Evolutionary conservation across 345 rosid species (phyloP), one percentile per base, ranked within the genome.

Genomic region (Dipteronia sinensis): DNA sequence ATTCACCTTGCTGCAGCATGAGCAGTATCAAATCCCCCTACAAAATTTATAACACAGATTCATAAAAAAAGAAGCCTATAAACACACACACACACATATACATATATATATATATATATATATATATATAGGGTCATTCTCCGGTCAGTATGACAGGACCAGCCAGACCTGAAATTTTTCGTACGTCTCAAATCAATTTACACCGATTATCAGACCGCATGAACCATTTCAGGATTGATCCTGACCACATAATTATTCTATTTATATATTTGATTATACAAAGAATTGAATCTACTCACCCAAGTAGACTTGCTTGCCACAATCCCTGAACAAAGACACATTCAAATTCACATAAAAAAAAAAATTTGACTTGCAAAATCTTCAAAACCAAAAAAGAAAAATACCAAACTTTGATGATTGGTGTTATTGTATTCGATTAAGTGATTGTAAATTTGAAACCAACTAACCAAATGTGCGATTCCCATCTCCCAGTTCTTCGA

Each of bases 11-110:
- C 98, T 0, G 98, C 98, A 76, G 89, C 79, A 82, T 88, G 94
- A 7, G 97, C 98, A 47, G 98, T 89, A 71, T 95, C 98, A 79
- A 95, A 95, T 64, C 98, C 98, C 13, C 98, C 98, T 94, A 72
- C 22, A 73, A 55, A 44, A 67, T 73, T 7, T 10, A 51, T 6
- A 7, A 10, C 46, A 71, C 71, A 80, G 10, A 69, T 65, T 72
- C 19, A 27, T 13, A 56, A 77, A 49, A 38, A 58, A 25, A 16
- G 10, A 65, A 63, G 7, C 51, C 40, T 22, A 42, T 42, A 66
- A 51, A 3, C 17, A 20, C 9, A 11, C 3, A 11, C n/a, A 61
- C 4, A 31, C 34, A n/a, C 4, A 31, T 31, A 31, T 31, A 31
- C 4, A 31, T 31, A 31, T 5, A 31, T 31, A 31, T 4, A 31